A percentile compares a stretch with the other conserved stretches of the same genome.
Conservation (phyloP, 768 basidiomycete genomes). For the Leccinum truebloodii region DNA sequence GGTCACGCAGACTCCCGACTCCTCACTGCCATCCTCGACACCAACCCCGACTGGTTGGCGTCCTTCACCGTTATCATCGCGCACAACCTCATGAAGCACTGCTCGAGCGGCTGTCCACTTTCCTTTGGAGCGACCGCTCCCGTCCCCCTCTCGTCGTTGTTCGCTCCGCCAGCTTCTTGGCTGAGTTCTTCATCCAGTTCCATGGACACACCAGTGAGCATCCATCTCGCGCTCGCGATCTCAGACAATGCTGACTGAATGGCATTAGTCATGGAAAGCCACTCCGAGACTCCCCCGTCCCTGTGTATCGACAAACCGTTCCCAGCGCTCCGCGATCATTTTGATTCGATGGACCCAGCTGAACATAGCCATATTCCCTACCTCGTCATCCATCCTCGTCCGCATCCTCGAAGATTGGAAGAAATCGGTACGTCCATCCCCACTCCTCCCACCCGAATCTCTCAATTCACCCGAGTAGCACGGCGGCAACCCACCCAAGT, state of each 20-base stretch:
- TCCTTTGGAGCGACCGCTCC: constrained; percentile 67
- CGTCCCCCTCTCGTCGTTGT: constrained; percentile 74
- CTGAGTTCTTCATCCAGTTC: constrained; percentile 86
- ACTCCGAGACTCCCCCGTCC: constrained; percentile 72
- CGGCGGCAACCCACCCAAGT: constrained; percentile 53
- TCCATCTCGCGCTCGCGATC: not conserved
- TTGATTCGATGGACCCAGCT: constrained; percentile 82
- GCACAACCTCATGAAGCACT: constrained; percentile 67
- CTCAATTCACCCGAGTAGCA: constrained; percentile 48
- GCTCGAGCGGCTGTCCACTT: constrained; percentile 57
- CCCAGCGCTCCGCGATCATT: constrained; percentile 73
- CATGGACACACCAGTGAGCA: constrained; percentile 80
- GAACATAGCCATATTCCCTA: constrained; percentile 92
- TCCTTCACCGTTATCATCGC: constrained; percentile 81
- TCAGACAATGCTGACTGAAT: not conserved
- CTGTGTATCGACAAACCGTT: constrained; percentile 91
- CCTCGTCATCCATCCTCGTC: constrained; percentile 74
- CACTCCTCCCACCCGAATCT: not conserved
- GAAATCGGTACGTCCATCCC: constrained; percentile 49
- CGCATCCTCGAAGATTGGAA: constrained; percentile 87
- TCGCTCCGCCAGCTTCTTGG: constrained; percentile 88
- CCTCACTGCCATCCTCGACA: constrained; percentile 58
- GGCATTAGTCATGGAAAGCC: constrained; percentile 78
- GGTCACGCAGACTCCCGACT: constrained; percentile 61
- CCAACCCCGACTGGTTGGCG: constrained; percentile 52